Conservation (phyloP, 805 yeast species). For the Pichia sporocuriosa region DNA sequence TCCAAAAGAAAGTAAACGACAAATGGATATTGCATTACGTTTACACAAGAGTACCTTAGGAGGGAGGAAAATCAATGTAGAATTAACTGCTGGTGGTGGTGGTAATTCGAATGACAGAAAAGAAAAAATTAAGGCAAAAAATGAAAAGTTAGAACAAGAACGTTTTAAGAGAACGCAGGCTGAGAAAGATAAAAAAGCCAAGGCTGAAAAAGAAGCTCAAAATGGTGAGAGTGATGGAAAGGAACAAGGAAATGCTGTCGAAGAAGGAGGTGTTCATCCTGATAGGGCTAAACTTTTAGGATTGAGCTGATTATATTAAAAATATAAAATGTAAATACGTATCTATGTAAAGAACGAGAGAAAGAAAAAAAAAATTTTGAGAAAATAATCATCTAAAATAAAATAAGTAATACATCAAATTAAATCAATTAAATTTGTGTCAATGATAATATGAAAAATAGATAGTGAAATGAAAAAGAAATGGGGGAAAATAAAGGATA, state of each 20-base stretch:
- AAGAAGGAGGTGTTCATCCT: constrained; percentile 48
- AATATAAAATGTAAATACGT: constrained; percentile 7
- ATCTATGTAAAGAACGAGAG: constrained; percentile 2
- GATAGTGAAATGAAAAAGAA: background rate
- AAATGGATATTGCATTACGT: constrained; percentile 78
- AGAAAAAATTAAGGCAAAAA: constrained; percentile 71
- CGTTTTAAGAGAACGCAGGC: constrained; percentile 50
- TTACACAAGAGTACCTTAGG: constrained; percentile 71
- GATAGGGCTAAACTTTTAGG: constrained; percentile 49
- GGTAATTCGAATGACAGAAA: constrained; percentile 71
- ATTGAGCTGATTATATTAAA: constrained; percentile 17
- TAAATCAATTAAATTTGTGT: too few species aligned
- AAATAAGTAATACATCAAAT: too few species aligned
- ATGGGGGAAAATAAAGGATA: background rate
- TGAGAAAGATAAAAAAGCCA: constrained; percentile 34
- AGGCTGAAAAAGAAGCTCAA: constrained; percentile 26
- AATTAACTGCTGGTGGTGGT: constrained; percentile 97
- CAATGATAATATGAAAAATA: background rate
- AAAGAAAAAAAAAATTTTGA: constrained; percentile 5
- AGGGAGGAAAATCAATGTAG: constrained; percentile 83
- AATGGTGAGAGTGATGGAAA: background rate
- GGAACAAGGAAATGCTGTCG: constrained; percentile 1
- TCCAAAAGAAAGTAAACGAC: constrained; percentile 58
- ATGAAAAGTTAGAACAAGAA: constrained; percentile 66
- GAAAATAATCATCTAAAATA: too few species aligned